Base-by-base conservation (phyloP, 2,329 filamentous ascomycete genomes). In the Sclerotinia subarctica region DNA sequence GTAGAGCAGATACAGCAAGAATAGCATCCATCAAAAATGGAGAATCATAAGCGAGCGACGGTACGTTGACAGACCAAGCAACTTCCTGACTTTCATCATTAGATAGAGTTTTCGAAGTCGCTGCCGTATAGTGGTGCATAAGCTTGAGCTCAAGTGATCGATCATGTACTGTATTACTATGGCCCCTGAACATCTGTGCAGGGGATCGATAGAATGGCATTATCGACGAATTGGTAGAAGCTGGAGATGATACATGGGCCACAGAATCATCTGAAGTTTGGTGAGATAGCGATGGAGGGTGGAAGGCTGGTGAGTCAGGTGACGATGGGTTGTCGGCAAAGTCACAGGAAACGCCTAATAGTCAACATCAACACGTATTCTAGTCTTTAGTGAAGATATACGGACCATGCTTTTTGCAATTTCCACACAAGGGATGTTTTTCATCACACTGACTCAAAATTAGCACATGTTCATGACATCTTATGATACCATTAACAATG, bases 91-190 rank as follows among this genome's bases (percentile, higher is more conserved):
- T 83, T 68, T 82, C 82, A 64, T 84, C 82, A 38, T 86, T 81
- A 15, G 76, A 72, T 26, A 90, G 81, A 0, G 88, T 90, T 70
- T 85, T 83, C 71, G 83, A 85, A 0, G 87, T 90, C 70, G 82
- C 79, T 49, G 84, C 84, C 8, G 86, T 88, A 74, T 86, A 90
- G 69, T 90, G 85, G 74, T 90, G 88, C 78, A 90, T 84, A 46
- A 90, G 80, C 60, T 83, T 84, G 68, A 90, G 80, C 76, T 90
- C 88, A 70, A 88, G 79, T 70, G 68, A 51, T 32, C 76, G 73
- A 38, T 72, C 71, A 42, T 69, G n/a, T 69, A 69, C n/a, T 32
- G 56, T 19, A 44, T 67, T 67, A 44, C 54, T 15, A 57, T 69
- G 53, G 3, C 68, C 58, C 38, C 73, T 64, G 17, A 74, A 56